A percentile compares a stretch with the other conserved stretches of the same genome.
These are phyloP conservation scores for Trichoderma koningiopsis DNA, from an alignment of 2,329 filamentous ascomycete genomes.

Conservation along the genomic window DNA sequence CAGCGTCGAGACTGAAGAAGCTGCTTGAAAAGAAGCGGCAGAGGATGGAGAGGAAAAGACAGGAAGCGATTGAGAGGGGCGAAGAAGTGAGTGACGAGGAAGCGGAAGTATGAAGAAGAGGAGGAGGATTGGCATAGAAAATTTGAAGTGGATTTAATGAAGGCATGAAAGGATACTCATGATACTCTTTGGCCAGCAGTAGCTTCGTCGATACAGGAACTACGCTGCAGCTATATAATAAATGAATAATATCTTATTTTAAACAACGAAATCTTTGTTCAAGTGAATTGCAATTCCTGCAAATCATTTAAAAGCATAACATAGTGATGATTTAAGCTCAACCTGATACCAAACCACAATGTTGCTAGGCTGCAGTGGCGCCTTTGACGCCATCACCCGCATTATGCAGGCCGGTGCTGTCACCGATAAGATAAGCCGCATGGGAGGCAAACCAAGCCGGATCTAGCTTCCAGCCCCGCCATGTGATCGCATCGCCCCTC, in stretches of 20 bases:
- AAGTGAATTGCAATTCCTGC: background rate
- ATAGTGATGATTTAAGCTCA: background rate
- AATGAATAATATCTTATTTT: background rate
- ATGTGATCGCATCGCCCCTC: constrained; percentile 37
- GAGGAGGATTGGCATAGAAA: background rate
- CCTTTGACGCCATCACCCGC: background rate
- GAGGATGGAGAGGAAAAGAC: constrained; percentile 59
- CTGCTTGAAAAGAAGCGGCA: constrained; percentile 74
- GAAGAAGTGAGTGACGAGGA: constrained; percentile 53
- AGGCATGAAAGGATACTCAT: background rate
- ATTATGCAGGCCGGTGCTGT: background rate
- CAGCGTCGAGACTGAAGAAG: constrained; percentile 79
- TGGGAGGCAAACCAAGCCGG: constrained; percentile 20
- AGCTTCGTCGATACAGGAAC: background rate
- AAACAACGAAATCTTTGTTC: background rate
- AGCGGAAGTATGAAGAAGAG: constrained; percentile 26
- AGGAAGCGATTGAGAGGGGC: constrained; percentile 54
- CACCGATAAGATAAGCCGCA: constrained; percentile 24
- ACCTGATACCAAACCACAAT: background rate
- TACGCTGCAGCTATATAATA: background rate
- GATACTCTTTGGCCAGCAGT: background rate
- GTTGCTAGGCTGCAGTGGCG: background rate
- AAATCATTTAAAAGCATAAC: background rate
- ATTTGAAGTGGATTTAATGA: background rate
- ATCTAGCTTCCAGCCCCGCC: constrained; percentile 28